phyloP scores from a whole-genome alignment of 805 yeast species.

The Kluyveromyces wickerhamii region DNA sequence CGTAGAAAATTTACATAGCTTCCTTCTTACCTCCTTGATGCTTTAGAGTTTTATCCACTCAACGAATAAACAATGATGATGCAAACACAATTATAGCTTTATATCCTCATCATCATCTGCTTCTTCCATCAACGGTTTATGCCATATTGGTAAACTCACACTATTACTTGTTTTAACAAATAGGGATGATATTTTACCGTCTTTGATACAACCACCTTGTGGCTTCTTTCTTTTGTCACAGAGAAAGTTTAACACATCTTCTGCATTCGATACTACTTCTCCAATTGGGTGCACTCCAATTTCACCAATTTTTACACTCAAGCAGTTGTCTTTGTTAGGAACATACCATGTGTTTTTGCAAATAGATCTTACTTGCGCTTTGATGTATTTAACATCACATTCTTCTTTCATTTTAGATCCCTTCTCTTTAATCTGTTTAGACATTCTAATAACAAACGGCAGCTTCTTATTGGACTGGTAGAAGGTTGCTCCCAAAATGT shows the following conservation, averaged over 20 bases:
- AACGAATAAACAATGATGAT: no score
- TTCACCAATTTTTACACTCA: conserved; percentile 53
- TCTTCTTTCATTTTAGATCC: conserved; percentile 45
- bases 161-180: conserved; percentile 63
- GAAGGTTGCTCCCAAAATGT: conserved; percentile 50
- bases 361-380: conserved; percentile 56
- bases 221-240: conserved; percentile 39
- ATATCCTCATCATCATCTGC: conserved; percentile 6
- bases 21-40: no score
- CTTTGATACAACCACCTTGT: conserved; percentile 48
- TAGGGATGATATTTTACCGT: conserved; percentile 39
- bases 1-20: no score
- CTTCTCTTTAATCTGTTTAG: conserved; percentile 24
- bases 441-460: conserved; percentile 62
- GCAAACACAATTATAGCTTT: no score
- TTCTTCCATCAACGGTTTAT: conserved; percentile 9
- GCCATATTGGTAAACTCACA: conserved; percentile 50
- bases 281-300: conserved; percentile 17
- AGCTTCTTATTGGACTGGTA: conserved; percentile 56
- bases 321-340: conserved; percentile 53
- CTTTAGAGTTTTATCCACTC: no score
- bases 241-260: conserved; percentile 38
- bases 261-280: conserved; percentile 22
- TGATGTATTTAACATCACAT: conserved; percentile 58
- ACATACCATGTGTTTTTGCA: conserved; percentile 55